Evolutionary conservation across 495 filamentous ascomycete species (phyloP).

Genomic region (Sporormia fimetaria): DNA sequence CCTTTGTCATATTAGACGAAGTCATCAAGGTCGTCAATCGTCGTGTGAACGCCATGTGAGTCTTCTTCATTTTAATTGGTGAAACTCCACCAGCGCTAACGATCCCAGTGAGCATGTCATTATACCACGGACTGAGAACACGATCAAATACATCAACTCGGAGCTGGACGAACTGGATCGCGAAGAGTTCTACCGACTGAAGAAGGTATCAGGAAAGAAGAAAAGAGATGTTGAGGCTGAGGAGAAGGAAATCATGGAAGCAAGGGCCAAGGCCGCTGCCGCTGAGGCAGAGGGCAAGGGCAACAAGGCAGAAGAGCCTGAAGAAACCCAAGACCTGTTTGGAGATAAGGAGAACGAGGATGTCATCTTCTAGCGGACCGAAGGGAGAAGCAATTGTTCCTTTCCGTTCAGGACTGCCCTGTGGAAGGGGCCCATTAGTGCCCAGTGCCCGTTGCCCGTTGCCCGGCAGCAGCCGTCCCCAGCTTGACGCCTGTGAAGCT

Average conservation of each 20-base stretch:
- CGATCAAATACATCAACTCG: constrained; percentile 99
- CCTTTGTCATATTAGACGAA: constrained; percentile 94
- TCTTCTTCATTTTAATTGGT: constrained; percentile 10
- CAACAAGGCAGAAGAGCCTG: constrained; percentile 36
- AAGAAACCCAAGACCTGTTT: constrained; percentile 53
- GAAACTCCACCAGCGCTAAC: constrained; percentile 1
- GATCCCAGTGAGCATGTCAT: constrained; percentile 74
- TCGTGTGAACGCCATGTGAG: constrained; percentile 94
- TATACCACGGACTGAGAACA: constrained; percentile 95
- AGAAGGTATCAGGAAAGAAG: constrained; percentile 97
- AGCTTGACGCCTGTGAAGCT: too few relatives aligned
- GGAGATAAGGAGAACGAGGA: constrained; percentile 84
- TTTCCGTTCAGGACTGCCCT: too few relatives aligned
- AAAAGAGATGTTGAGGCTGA: constrained; percentile 66
- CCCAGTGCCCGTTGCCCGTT: too few relatives aligned
- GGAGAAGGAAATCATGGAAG: constrained; percentile 41
- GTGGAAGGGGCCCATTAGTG: too few relatives aligned
- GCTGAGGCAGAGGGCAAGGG: constrained; percentile 37
- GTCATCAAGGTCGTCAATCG: constrained; percentile 99
- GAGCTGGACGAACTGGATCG: constrained; percentile 96
- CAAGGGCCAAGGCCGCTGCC: constrained; percentile 32
- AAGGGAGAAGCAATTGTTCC: too few relatives aligned
- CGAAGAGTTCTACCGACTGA: constrained; percentile 96
- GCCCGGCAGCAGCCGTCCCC: too few relatives aligned
- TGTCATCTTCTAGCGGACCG: constrained; percentile 92